Conservation (phyloP, 2,329 filamentous ascomycete species). For the Canariomyces notabilis region DNA sequence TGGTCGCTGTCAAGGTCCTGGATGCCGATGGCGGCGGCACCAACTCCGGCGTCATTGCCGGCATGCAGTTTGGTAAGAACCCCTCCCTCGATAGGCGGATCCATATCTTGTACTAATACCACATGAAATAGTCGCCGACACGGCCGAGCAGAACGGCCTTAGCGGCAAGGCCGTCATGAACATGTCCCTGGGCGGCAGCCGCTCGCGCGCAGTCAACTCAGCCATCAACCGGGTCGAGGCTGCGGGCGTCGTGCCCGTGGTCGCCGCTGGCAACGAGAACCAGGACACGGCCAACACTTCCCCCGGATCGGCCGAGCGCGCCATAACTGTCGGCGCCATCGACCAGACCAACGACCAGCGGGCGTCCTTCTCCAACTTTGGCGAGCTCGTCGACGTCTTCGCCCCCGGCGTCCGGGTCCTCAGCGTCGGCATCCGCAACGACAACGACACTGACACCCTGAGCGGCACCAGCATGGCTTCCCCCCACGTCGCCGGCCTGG, state of each 20-base stretch:
- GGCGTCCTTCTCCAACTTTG: slow-evolving; percentile 57
- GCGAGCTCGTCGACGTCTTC: slow-evolving; percentile 48
- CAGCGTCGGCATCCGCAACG: slow-evolving; percentile 47
- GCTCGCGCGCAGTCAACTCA: slow-evolving; percentile 48
- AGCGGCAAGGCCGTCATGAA: slow-evolving; percentile 56
- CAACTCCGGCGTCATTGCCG: slow-evolving; percentile 51
- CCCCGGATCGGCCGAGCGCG: slow-evolving; percentile 50
- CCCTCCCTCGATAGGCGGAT: too few species aligned
- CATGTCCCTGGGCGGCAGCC: slow-evolving; percentile 55
- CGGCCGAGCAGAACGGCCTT: slow-evolving; percentile 38
- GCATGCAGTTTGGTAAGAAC: slow-evolving; percentile 50
- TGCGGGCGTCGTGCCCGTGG: slow-evolving; percentile 51
- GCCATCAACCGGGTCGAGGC: slow-evolving; percentile 46
- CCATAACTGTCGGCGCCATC: slow-evolving; percentile 57
- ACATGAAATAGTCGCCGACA: slow-evolving; percentile 35
- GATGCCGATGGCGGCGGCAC: slow-evolving; percentile 43
- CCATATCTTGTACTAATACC: slow-evolving; percentile 17
- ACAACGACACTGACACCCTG: slow-evolving; percentile 41
- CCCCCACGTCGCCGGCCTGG: slow-evolving; percentile 63
- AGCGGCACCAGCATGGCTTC: slow-evolving; percentile 61
- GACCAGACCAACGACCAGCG: slow-evolving; percentile 44
- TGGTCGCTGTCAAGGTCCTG: slow-evolving; percentile 60
- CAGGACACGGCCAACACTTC: slow-evolving; percentile 46
- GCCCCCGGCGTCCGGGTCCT: slow-evolving; percentile 51
- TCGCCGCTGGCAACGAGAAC: slow-evolving; percentile 57